phyloP scores from a whole-genome alignment of 2,329 filamentous ascomycete species.

The Aspergillus oerlinghausenensis region DNA sequence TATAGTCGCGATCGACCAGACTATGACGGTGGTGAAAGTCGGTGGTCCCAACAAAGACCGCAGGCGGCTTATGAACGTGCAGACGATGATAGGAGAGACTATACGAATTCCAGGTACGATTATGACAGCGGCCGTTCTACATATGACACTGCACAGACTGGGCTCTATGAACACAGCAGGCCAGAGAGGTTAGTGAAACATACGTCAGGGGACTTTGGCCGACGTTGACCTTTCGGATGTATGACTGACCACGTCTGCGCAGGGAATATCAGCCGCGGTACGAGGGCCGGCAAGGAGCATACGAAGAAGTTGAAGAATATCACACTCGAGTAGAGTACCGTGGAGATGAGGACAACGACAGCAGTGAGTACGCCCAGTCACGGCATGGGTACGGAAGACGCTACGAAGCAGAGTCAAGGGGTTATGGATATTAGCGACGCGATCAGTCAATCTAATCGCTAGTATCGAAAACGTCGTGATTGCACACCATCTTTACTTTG shows the following conservation, averaged over 20 bases:
- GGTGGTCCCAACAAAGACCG: neutral
- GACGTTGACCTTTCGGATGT: neutral
- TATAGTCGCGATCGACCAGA: neutral
- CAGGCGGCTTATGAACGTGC: neutral
- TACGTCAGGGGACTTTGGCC: neutral
- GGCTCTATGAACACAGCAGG: constrained; percentile 9
- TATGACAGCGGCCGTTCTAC: constrained; percentile 12
- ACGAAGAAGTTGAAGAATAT: constrained; percentile 10
- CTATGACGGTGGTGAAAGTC: neutral
- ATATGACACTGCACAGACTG: constrained; percentile 10
- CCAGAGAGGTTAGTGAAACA: constrained; percentile 19
- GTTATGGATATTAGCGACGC: constrained; percentile 19
- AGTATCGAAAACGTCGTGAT: neutral
- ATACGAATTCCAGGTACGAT: constrained; percentile 15
- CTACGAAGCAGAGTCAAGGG: constrained; percentile 13
- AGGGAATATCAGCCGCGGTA: constrained; percentile 20
- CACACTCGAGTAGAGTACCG: constrained; percentile 13
- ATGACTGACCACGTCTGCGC: constrained; percentile 9
- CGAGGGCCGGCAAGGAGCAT: constrained; percentile 12
- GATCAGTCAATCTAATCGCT: constrained; percentile 4
- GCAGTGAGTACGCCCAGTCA: constrained; percentile 19
- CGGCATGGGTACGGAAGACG: constrained; percentile 19
- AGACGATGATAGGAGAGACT: constrained; percentile 6
- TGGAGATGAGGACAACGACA: constrained; percentile 15
- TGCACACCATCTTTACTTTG: neutral